A percentile compares a stretch with the other conserved stretches of the same genome.
phyloP scores from a whole-genome alignment of 441 rosid genomes.

The Aquilaria agallochum region DNA sequence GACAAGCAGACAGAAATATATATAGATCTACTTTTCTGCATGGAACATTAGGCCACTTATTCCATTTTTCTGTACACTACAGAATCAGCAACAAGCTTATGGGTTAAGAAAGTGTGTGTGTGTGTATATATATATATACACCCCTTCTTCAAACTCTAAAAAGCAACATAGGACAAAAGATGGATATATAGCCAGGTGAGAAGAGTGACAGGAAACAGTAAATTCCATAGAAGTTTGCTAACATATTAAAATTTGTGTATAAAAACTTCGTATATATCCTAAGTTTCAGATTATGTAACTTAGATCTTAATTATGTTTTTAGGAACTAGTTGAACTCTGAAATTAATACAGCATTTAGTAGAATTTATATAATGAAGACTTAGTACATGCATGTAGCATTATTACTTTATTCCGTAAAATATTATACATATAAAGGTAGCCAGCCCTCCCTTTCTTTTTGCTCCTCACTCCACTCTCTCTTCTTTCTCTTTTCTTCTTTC shows the following conservation, averaged over 20 bases:
- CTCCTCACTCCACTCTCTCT: neutral
- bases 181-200: constrained; percentile 22
- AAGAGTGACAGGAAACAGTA: neutral
- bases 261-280: no score
- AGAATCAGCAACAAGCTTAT: constrained; percentile 39
- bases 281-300: no score
- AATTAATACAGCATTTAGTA: no score
- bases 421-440: constrained; percentile 28
- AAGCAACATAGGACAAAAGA: constrained; percentile 21
- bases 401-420: no score
- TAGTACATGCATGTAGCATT: no score
- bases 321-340: no score
- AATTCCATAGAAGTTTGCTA: no score
- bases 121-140: no score
- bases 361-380: no score
- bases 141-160: constrained; percentile 44
- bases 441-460: constrained; percentile 34
- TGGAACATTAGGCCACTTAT: constrained; percentile 24
- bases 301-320: neutral
- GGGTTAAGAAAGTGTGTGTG: constrained; percentile 36
- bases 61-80: neutral
- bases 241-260: no score
- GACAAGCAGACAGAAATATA: no score
- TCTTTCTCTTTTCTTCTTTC: constrained; percentile 1
- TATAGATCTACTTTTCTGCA: constrained; percentile 13